Conservation (phyloP, 768 basidiomycete species). For the Mrakia blollopis region DNA sequence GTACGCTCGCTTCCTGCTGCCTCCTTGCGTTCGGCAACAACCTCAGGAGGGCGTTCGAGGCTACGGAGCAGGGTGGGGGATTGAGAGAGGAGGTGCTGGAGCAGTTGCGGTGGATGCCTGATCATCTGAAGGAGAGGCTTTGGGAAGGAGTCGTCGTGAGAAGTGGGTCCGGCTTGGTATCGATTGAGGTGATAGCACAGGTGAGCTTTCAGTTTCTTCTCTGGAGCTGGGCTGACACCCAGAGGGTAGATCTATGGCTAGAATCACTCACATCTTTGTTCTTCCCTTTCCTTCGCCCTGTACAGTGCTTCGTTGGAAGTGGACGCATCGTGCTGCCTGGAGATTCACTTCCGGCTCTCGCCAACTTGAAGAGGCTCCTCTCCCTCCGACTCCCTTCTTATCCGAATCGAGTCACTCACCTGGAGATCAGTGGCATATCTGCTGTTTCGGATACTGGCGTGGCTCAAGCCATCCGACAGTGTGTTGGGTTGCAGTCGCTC, state of each 20-base stretch:
- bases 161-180: background rate
- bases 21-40: background rate
- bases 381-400: background rate
- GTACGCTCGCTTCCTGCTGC: background rate
- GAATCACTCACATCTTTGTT: background rate
- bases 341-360: background rate
- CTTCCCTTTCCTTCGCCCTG: background rate
- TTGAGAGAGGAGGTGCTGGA: background rate
- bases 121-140: background rate
- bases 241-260: too few relatives aligned
- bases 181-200: background rate
- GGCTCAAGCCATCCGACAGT: background rate
- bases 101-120: background rate
- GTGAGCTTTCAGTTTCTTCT: background rate
- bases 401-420: constrained; percentile 8
- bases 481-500: constrained; percentile 12
- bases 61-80: constrained; percentile 5
- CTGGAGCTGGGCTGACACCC: background rate
- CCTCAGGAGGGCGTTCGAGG: background rate
- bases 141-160: background rate
- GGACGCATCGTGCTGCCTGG: background rate
- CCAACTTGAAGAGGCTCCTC: background rate
- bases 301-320: background rate
- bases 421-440: background rate
- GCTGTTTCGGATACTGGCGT: background rate